Percentiles rank a stretch among this genome's conserved stretches.
Evolutionary conservation across 129 eudicot genomes (phyloP).

Genomic region (Apium graveolens): DNA sequence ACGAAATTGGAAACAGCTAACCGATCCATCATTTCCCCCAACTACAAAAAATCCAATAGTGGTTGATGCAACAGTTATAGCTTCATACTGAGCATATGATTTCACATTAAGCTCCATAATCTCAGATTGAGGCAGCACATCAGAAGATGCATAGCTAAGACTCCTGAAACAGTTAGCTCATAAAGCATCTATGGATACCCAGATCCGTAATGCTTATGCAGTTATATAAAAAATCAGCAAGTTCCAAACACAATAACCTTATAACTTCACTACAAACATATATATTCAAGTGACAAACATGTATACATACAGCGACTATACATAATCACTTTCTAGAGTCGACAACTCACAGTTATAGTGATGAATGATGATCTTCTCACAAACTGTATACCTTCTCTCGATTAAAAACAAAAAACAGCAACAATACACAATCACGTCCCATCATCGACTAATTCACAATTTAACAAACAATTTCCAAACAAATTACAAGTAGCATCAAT

Average conservation of each 20-base stretch:
- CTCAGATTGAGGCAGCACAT: constrained; percentile 46
- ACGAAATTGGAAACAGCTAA: constrained; percentile 64
- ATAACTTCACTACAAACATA: neutral
- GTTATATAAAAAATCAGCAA: constrained; percentile 12
- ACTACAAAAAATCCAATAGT: constrained; percentile 53
- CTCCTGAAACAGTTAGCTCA: constrained; percentile 50
- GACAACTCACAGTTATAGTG: too few relatives aligned
- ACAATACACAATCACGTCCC: too few relatives aligned
- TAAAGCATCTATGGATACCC: constrained; percentile 60
- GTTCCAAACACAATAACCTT: neutral
- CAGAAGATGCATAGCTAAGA: constrained; percentile 40
- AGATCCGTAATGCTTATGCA: constrained; percentile 38
- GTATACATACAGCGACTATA: too few relatives aligned
- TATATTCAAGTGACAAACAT: constrained; percentile 19
- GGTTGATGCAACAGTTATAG: constrained; percentile 57
- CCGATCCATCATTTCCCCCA: constrained; percentile 82
- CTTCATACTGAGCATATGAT: constrained; percentile 43
- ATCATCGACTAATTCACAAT: too few relatives aligned
- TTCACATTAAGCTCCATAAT: constrained; percentile 46
- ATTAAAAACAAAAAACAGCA: too few relatives aligned
- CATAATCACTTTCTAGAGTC: too few relatives aligned
- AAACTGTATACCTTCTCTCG: too few relatives aligned
- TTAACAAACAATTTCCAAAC: too few relatives aligned
- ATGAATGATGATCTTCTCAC: too few relatives aligned
- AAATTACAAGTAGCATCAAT: too few relatives aligned